These are phyloP conservation scores for Sarocladium strictum DNA, from an alignment of 2,329 filamentous ascomycete species.

Conservation along the genomic window DNA sequence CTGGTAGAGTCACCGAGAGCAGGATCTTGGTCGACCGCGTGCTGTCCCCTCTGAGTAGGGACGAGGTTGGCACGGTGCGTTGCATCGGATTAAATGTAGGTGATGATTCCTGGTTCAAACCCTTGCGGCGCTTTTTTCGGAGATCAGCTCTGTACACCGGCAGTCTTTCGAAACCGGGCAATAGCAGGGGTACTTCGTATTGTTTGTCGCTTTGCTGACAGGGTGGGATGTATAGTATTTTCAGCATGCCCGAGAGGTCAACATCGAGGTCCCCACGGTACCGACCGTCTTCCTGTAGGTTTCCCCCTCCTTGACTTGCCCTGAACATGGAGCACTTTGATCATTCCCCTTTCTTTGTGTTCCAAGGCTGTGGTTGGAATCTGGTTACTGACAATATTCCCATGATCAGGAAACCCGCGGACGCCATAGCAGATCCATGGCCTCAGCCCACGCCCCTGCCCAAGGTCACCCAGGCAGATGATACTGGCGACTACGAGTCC, in stretches of 20 bases:
- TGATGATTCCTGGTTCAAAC: no score
- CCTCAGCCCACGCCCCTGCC: neutral
- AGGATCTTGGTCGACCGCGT: neutral
- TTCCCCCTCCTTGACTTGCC: neutral
- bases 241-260: constrained; percentile 35
- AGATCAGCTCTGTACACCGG: no score
- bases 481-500: constrained; percentile 6
- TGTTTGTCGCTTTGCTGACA: no score
- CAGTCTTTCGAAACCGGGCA: no score
- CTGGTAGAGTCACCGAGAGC: neutral
- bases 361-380: no score
- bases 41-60: neutral
- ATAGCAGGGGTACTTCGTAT: no score
- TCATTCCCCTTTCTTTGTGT: no score
- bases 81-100: constrained; percentile 1
- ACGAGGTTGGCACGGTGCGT: neutral
- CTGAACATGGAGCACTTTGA: no score
- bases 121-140: no score
- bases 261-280: constrained; percentile 40
- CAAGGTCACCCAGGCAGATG: neutral
- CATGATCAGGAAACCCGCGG: neutral
- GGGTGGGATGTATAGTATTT: constrained; percentile 16
- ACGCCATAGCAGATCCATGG: neutral
- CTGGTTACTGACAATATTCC: neutral
- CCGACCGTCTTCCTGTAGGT: constrained; percentile 42